phyloP scores from a whole-genome alignment of 148 eudicot genomes.

The Silene conica region DNA sequence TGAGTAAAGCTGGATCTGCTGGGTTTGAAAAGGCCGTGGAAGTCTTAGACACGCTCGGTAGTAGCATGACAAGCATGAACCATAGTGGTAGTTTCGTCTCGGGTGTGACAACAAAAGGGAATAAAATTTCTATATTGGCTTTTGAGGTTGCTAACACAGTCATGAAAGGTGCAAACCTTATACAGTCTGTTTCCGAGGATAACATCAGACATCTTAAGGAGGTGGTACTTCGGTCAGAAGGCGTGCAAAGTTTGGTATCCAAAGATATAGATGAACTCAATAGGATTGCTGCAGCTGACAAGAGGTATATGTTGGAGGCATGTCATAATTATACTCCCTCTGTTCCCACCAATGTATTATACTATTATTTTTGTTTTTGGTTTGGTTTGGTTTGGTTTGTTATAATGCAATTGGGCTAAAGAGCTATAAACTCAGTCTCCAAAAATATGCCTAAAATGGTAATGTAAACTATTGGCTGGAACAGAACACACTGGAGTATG shows the following conservation, averaged over 20 bases:
- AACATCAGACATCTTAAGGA: constrained; percentile 77
- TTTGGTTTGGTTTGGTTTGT: too few relatives aligned
- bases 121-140: constrained; percentile 74
- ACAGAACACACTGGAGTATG: too few relatives aligned
- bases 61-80: constrained; percentile 90
- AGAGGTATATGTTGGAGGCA: constrained; percentile 48
- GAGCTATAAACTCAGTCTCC: too few relatives aligned
- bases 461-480: too few relatives aligned
- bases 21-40: constrained; percentile 92
- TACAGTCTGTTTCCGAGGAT: constrained; percentile 82
- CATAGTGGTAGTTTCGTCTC: constrained; percentile 77
- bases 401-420: too few relatives aligned
- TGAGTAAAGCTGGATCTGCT: constrained; percentile 82
- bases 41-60: constrained; percentile 91
- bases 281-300: constrained; percentile 90
- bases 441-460: too few relatives aligned
- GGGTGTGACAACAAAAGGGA: constrained; percentile 81
- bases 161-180: constrained; percentile 89
- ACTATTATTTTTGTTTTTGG: too few relatives aligned
- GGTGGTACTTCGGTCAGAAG: constrained; percentile 85
- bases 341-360: too few relatives aligned
- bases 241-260: constrained; percentile 72
- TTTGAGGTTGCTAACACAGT: constrained; percentile 93
- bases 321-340: too few relatives aligned
- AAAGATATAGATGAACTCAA: constrained; percentile 76